Percentiles rank a stretch among this genome's conserved stretches.
Evolutionary conservation across 176 grass and related monocot genomes (phyloP).

Genomic region (Phoenix dactylifera): DNA sequence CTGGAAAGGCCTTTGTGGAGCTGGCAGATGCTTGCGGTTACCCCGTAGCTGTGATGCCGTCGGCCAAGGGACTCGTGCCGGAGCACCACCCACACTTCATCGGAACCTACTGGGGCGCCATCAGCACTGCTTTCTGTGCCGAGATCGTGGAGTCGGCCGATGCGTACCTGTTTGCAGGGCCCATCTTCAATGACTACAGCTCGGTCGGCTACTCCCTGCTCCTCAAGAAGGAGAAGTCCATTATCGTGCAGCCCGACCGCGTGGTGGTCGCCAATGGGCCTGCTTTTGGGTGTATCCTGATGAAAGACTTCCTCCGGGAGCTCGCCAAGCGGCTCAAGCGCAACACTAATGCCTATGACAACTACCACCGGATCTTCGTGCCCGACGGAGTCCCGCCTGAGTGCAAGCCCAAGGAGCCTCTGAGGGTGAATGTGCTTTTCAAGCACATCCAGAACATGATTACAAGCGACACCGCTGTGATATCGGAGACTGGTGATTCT

Average conservation of each 20-base stretch:
- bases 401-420: conserved; percentile 12
- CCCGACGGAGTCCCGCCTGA: conserved; percentile 9
- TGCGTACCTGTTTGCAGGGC: conserved; percentile 16
- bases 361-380: conserved; percentile 15
- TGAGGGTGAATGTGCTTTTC: conserved; percentile 17
- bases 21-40: conserved; percentile 12
- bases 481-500: conserved; percentile 13
- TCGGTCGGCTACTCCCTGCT: conserved; percentile 20
- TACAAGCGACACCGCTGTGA: conserved; percentile 3
- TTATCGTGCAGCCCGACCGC: conserved; percentile 19
- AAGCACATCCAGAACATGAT: conserved; percentile 21
- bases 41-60: conserved; percentile 9
- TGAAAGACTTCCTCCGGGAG: conserved; percentile 15
- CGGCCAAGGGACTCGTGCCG: conserved; percentile 18
- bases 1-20: conserved; percentile 16
- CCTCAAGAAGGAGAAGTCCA: conserved; percentile 21
- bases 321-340: conserved; percentile 12
- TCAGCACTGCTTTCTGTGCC: conserved; percentile 19
- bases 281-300: conserved; percentile 16
- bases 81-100: conserved; percentile 19
- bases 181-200: conserved; percentile 24
- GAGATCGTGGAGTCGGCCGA: conserved; percentile 24
- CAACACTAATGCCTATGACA: conserved; percentile 12
- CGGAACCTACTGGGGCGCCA: conserved; percentile 21
- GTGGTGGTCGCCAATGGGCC: conserved; percentile 14